Conservation (phyloP, 75 land plant genomes). For the Azolla pinnata region DNA sequence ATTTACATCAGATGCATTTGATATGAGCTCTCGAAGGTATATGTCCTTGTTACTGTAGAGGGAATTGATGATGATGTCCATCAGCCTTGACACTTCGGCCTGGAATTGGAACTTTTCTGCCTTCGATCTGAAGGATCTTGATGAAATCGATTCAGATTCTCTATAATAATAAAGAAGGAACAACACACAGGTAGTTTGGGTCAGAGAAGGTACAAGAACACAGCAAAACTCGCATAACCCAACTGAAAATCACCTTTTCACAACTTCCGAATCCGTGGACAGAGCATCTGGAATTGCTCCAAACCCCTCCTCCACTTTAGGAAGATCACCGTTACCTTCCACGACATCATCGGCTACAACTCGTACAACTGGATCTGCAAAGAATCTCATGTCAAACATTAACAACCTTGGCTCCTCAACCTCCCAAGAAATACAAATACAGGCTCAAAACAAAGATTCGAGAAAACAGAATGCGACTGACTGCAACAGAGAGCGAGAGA, state of each 20-base stretch:
- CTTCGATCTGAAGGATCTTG: slow-evolving; percentile 48
- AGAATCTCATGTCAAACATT: background rate
- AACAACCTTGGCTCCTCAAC: background rate
- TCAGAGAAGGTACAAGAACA: too few relatives aligned
- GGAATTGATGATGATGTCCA: slow-evolving; percentile 98
- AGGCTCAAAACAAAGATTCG: background rate
- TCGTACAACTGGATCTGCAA: slow-evolving; percentile 17
- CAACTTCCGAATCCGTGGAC: slow-evolving; percentile 88
- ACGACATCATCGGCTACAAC: slow-evolving; percentile 10
- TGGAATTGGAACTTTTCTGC: slow-evolving; percentile 96
- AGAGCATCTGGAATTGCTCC: slow-evolving; percentile 82
- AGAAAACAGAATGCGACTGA: background rate
- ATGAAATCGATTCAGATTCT: slow-evolving; percentile 84
- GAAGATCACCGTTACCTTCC: slow-evolving; percentile 46
- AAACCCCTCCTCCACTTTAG: slow-evolving; percentile 71
- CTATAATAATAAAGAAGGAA: slow-evolving; percentile 20
- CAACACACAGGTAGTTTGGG: too few relatives aligned
- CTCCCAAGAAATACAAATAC: background rate
- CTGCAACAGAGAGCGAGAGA: background rate
- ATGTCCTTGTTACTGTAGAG: slow-evolving; percentile 97
- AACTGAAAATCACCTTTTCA: too few relatives aligned
- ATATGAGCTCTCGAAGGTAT: slow-evolving; percentile 89
- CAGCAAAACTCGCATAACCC: too few relatives aligned
- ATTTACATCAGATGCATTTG: slow-evolving; percentile 96
- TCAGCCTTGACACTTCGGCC: slow-evolving; percentile 95